Base-by-base conservation (phyloP, 2,329 filamentous ascomycete genomes). In the Sporothrix schenckii region DNA sequence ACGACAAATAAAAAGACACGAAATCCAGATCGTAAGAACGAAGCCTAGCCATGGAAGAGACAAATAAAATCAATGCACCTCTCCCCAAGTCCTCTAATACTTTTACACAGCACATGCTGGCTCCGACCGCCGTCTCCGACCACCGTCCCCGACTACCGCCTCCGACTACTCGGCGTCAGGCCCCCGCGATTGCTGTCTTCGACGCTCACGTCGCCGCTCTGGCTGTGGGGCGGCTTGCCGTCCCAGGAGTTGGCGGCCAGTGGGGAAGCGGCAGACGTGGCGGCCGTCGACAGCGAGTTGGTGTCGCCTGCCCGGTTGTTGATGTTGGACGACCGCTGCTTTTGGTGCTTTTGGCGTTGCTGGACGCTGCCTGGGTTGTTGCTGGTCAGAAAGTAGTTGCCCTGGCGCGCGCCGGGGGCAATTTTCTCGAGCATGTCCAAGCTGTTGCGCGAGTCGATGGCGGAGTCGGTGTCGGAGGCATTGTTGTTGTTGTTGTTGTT, bases 361-460 rank as follows among this genome's bases (percentile, higher is more conserved):
- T 69, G 67, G 21, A 63, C 27, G 58, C 11, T 4, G 39, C 41
- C 24, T 21, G 16, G 30, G 34, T 65, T 52, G 65, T 53, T 50
- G 34, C 70, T 67, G 30, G 71, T 72, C 50, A 73, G 21, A 11
- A 66, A 73, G 47, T 73, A 73, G 60, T 73, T 72, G 50, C 72
- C 72, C 47, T 66, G 68, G 30, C 41, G 56, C n/a, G 72, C 72
- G 14, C 71, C 72, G 30, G 66, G 71, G 44, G 71, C 21, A n/a
- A 63, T 50, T 30, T 24, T 21, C n/a, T 56, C 68, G 1, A 68
- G 21, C 16, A 39, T 60, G 65, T 68, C 69, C 27, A 56, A 39
- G 65, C 65, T 68, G 66, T 49, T 49, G 52, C 50, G 21, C 16
- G 19, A 41, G 30, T 52, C 30, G 53, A 13, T 21, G 58, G 30